Conservation (phyloP, 371 early-diverging fungal genomes). For the Entomophthora muscae region DNA sequence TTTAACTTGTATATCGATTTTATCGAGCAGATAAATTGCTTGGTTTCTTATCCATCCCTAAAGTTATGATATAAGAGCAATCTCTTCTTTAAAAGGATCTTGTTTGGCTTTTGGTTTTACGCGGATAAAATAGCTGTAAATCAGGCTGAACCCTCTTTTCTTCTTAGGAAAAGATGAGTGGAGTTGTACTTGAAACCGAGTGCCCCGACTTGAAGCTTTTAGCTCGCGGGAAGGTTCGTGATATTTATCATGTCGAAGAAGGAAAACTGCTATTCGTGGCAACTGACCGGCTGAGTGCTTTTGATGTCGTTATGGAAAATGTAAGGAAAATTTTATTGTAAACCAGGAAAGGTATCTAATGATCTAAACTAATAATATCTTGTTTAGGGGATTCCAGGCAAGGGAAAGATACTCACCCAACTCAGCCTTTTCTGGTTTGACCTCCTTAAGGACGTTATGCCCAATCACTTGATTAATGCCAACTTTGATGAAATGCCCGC, state of each 20-base stretch:
- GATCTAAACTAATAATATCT: not conserved
- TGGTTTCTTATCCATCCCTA: too few species aligned
- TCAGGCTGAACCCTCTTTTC: too few species aligned
- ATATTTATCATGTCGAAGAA: constrained; percentile 84
- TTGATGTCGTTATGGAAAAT: constrained; percentile 94
- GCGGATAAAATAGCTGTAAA: too few species aligned
- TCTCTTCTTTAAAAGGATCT: too few species aligned
- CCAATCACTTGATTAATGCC: constrained; percentile 88
- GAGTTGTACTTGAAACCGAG: constrained; percentile 14
- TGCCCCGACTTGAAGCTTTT: constrained; percentile 86
- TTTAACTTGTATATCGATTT: too few species aligned
- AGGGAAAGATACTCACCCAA: constrained; percentile 91
- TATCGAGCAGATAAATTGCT: too few species aligned
- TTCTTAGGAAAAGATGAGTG: too few species aligned
- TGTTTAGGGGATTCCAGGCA: constrained; percentile 69
- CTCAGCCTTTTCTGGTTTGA: constrained; percentile 91
- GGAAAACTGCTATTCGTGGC: constrained; percentile 83
- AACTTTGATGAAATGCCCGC: constrained; percentile 85
- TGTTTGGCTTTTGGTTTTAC: too few species aligned
- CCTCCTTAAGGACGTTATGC: constrained; percentile 57
- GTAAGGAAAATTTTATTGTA: constrained; percentile 27
- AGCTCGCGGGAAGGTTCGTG: constrained; percentile 92
- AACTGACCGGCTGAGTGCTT: constrained; percentile 92
- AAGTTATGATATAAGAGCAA: too few species aligned
- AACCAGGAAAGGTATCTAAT: not conserved